Percentiles rank a stretch among this genome's conserved stretches.
These are phyloP conservation scores for Chlorella sorokiniana DNA, from an alignment of 139 green algal species.

Conservation along the genomic window DNA sequence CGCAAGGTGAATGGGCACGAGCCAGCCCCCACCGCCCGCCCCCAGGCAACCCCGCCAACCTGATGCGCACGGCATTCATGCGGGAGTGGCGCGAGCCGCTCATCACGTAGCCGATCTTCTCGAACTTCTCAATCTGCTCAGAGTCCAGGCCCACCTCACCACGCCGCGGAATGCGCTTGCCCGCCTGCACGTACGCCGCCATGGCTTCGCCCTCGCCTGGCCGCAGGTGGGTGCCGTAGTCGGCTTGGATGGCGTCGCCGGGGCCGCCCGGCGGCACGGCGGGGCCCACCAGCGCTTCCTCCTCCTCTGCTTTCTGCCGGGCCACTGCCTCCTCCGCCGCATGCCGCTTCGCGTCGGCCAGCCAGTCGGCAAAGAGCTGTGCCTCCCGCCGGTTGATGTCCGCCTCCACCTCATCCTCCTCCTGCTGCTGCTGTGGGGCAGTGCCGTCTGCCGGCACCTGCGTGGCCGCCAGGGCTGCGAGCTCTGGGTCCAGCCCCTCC, in stretches of 20 bases:
- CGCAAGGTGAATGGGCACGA: too few species aligned
- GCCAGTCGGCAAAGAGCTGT: conserved; percentile 55
- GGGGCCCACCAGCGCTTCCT: conserved; percentile 67
- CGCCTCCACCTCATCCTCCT: conserved; percentile 30
- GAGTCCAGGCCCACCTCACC: conserved; percentile 92
- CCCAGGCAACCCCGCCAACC: neutral
- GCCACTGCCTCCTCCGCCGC: conserved; percentile 25
- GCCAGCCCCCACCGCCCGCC: neutral
- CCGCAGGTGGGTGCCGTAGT: conserved; percentile 68
- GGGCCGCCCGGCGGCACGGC: conserved; percentile 45
- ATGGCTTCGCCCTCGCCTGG: conserved; percentile 85
- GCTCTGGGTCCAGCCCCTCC: conserved; percentile 22
- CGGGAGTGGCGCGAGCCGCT: conserved; percentile 88
- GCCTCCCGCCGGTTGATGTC: conserved; percentile 54
- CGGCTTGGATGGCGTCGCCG: conserved; percentile 23
- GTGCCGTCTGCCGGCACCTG: conserved; percentile 24
- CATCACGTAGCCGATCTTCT: conserved; percentile 93
- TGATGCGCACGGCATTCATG: conserved; percentile 98
- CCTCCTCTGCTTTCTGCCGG: conserved; percentile 38
- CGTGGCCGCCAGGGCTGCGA: conserved; percentile 1
- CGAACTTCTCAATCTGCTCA: conserved; percentile 90
- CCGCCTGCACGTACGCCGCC: conserved; percentile 89
- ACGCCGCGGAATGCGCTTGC: conserved; percentile 95
- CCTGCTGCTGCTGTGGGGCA: neutral
- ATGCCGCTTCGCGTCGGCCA: conserved; percentile 10